Evolutionary conservation across 108 stramenopile species (phyloP).

Genomic region (Cylindrotheca fusiformis): DNA sequence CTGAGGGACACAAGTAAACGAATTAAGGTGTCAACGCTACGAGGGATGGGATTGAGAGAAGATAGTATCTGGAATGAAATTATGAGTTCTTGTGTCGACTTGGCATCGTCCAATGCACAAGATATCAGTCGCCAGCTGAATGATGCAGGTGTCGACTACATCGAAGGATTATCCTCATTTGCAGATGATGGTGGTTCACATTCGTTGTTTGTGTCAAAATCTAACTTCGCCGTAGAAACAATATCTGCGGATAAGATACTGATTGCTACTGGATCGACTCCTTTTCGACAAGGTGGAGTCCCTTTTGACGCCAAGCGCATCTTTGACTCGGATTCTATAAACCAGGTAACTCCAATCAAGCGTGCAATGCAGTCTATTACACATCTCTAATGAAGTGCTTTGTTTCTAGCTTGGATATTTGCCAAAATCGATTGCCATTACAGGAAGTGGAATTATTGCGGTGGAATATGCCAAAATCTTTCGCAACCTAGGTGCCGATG

Average conservation of each 20-base stretch:
- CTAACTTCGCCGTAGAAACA: background rate
- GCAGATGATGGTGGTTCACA: slow-evolving; percentile 46
- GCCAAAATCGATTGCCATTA: slow-evolving; percentile 75
- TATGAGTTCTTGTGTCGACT: slow-evolving; percentile 56
- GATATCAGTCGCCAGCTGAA: slow-evolving; percentile 63
- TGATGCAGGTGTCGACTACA: slow-evolving; percentile 54
- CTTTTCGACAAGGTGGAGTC: slow-evolving; percentile 65
- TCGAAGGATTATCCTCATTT: slow-evolving; percentile 64
- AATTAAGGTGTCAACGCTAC: slow-evolving; percentile 62
- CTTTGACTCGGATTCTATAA: slow-evolving; percentile 78
- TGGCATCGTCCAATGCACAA: slow-evolving; percentile 68
- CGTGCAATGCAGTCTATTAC: too few species aligned
- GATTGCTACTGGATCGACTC: slow-evolving; percentile 67
- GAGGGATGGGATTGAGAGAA: slow-evolving; percentile 76
- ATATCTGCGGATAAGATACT: slow-evolving; percentile 52
- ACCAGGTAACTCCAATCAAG: too few species aligned
- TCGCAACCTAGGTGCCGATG: slow-evolving; percentile 72
- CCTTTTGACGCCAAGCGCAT: slow-evolving; percentile 76
- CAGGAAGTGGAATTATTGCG: slow-evolving; percentile 75
- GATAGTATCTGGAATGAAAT: slow-evolving; percentile 83
- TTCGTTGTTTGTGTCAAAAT: slow-evolving; percentile 34
- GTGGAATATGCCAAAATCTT: slow-evolving; percentile 87
- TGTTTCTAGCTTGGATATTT: slow-evolving; percentile 45
- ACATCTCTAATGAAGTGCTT: too few species aligned
- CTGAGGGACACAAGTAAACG: slow-evolving; percentile 74